Conservation (phyloP, 805 yeast genomes). For the Starmera pachycereana region DNA sequence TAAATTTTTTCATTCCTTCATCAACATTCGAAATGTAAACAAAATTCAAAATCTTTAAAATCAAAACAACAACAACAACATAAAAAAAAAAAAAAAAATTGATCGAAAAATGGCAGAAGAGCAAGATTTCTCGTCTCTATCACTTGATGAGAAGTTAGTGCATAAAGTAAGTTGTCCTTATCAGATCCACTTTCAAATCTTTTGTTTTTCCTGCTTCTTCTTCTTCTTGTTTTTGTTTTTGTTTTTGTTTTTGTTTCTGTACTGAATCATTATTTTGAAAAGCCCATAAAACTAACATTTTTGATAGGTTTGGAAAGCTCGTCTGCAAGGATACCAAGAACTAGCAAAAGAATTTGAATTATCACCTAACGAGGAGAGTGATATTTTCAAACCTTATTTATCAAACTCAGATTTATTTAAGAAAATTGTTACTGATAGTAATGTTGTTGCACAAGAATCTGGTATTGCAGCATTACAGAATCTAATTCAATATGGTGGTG, state of each 20-base stretch:
- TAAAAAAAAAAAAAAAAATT: neutral
- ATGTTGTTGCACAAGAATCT: slow-evolving; percentile 87
- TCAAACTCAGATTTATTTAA: slow-evolving; percentile 45
- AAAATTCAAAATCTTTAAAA: neutral
- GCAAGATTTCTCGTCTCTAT: slow-evolving; percentile 50
- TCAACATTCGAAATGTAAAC: neutral
- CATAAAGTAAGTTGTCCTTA: slow-evolving; percentile 51
- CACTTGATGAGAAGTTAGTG: slow-evolving; percentile 53
- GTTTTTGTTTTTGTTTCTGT: too few species aligned
- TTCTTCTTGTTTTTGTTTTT: too few species aligned
- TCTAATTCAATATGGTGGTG: slow-evolving; percentile 47
- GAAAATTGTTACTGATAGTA: slow-evolving; percentile 59
- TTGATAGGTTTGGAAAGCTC: slow-evolving; percentile 62
- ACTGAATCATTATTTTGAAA: too few species aligned
- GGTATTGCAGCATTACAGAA: slow-evolving; percentile 51
- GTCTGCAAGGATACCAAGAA: slow-evolving; percentile 72
- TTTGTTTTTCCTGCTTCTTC: too few species aligned
- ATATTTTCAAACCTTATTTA: slow-evolving; percentile 40
- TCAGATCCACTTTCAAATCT: too few species aligned
- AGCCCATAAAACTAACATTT: neutral
- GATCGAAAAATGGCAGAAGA: slow-evolving; percentile 25
- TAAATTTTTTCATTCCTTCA: neutral
- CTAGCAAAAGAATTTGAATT: slow-evolving; percentile 37
- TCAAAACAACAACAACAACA: neutral
- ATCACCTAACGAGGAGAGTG: slow-evolving; percentile 46